phyloP scores from a whole-genome alignment of 2,329 filamentous ascomycete species.

The Tympanopsis confertula region DNA sequence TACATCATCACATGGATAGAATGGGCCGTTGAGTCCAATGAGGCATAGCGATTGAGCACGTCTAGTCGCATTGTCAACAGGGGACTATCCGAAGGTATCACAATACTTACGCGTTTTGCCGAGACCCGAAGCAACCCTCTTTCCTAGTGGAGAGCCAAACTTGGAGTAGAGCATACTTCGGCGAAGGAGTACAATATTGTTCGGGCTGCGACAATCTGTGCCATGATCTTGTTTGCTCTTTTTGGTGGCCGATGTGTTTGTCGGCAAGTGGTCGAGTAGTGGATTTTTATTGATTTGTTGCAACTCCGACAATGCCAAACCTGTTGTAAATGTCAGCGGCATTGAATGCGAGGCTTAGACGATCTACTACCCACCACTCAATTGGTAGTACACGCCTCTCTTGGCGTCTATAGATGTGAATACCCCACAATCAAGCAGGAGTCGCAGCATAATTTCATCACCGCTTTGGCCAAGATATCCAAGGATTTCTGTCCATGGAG shows the following conservation, averaged over 20 bases:
- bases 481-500: background rate
- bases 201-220: background rate
- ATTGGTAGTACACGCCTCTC: background rate
- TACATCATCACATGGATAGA: slow-evolving; percentile 50
- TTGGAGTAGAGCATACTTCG: slow-evolving; percentile 52
- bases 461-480: background rate
- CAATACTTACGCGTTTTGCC: background rate
- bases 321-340: background rate
- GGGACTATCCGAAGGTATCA: background rate
- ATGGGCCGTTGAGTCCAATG: slow-evolving; percentile 18
- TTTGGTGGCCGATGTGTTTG: background rate
- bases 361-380: background rate
- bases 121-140: too few species aligned
- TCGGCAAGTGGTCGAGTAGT: background rate
- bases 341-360: background rate
- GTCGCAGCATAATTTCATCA: background rate
- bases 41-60: background rate
- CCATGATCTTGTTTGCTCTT: background rate
- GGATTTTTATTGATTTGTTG: background rate
- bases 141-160: too few species aligned
- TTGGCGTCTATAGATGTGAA: background rate
- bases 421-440: background rate
- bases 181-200: slow-evolving; percentile 42
- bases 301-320: background rate
- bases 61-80: background rate